Percentiles rank a stretch among this genome's conserved stretches.
Conservation (phyloP, 805 yeast genomes). For the Kuraishia hungarica region DNA sequence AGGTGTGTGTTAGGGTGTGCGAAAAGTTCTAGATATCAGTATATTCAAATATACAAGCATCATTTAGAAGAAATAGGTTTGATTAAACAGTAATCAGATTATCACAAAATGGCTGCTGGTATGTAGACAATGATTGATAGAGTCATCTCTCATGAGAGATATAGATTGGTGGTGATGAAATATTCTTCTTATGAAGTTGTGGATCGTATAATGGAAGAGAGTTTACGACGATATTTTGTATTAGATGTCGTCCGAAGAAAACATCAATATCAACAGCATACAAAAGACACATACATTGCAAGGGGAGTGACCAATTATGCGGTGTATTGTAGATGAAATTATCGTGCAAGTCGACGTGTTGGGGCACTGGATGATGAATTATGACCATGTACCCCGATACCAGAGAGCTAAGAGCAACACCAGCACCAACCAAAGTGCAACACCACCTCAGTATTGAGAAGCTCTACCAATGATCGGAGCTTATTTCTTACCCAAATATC, state of each 20-base stretch:
- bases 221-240: background rate
- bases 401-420: no score
- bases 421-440: no score
- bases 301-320: no score
- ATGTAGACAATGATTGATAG: background rate
- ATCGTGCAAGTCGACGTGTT: no score
- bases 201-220: background rate
- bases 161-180: background rate
- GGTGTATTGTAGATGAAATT: no score
- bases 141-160: background rate
- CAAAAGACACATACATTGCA: no score
- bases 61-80: background rate
- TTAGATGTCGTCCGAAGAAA: no score
- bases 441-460: no score
- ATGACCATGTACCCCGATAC: no score
- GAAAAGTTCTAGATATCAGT: background rate
- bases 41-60: background rate
- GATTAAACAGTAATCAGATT: background rate
- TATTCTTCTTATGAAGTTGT: background rate
- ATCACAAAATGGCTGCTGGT: background rate
- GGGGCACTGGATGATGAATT: no score
- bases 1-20: background rate
- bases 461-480: no score
- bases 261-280: background rate
- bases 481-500: no score